Percentiles rank a stretch among this genome's conserved stretches.
Evolutionary conservation across 495 filamentous ascomycete genomes (phyloP).

Genomic region (Penicillium bialowiezense): DNA sequence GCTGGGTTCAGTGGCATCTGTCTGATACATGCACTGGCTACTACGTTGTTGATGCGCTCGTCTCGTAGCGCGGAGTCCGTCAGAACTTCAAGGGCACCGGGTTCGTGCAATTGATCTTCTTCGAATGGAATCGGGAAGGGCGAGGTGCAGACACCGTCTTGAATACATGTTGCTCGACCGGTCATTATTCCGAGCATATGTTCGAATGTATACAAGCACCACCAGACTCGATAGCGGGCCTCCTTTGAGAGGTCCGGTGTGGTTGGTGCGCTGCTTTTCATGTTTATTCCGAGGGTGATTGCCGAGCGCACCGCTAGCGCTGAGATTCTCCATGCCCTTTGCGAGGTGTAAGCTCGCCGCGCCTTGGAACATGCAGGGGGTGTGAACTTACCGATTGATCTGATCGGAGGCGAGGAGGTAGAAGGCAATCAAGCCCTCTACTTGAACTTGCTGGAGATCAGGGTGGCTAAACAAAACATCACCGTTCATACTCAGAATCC

Average conservation of each 20-base stretch:
- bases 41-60: slow-evolving; percentile 32
- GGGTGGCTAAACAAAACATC: slow-evolving; percentile 54
- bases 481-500: slow-evolving; percentile 53
- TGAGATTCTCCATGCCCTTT: slow-evolving; percentile 61
- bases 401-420: slow-evolving; percentile 62
- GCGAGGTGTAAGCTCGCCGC: neutral
- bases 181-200: slow-evolving; percentile 60
- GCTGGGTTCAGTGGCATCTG: slow-evolving; percentile 37
- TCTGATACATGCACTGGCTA: slow-evolving; percentile 37
- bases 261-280: slow-evolving; percentile 54
- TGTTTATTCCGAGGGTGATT: slow-evolving; percentile 60
- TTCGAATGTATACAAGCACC: slow-evolving; percentile 62
- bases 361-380: neutral
- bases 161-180: slow-evolving; percentile 60
- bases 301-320: slow-evolving; percentile 61
- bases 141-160: slow-evolving; percentile 55
- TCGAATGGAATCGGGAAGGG: slow-evolving; percentile 59
- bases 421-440: slow-evolving; percentile 56
- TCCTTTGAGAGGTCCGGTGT: slow-evolving; percentile 57
- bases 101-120: slow-evolving; percentile 46
- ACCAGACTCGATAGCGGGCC: slow-evolving; percentile 63
- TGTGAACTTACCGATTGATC: slow-evolving; percentile 55
- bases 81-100: slow-evolving; percentile 29
- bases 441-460: slow-evolving; percentile 62
- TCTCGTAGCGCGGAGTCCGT: slow-evolving; percentile 32